Evolutionary conservation across 1,284 basidiomycete species (phyloP), one percentile per base, ranked within the genome.

Genomic region (Stereum hirsutum): DNA sequence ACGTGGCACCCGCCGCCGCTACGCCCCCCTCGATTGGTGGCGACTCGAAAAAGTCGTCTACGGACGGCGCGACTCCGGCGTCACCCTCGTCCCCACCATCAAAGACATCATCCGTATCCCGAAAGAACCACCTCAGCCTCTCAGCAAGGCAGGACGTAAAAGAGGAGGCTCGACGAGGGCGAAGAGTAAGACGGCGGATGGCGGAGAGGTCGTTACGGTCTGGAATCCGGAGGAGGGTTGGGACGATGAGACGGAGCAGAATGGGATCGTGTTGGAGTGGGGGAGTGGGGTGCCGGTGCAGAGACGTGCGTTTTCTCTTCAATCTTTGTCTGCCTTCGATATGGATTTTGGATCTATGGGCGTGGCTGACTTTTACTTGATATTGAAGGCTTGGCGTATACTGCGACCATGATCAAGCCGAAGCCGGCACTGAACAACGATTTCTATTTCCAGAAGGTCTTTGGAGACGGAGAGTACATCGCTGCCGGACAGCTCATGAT

Each of bases 401-500:
- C 87, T 10, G 65, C 75, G n/a, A 71, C 65, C 38, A 75, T 79
- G 68, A 66, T 88, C 17, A 56, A 72, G 1, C 78, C 78, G n/a
- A 68, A 66, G 42, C 64, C 74, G 14, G 71, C 78, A 3, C 74
- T 72, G 12, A 75, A 75, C 41, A 72, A 73, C 35, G 70, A 75
- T 19, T 99, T 94, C 76, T 69, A 68, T 23, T 99, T 93, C 59
- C 85, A 96, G 58, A 96, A 95, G 63, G 76, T 95, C n/a, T 96
- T 96, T 59, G 81, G 83, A n/a, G 92, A 97, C 51, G 85, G 80
- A 39, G 81, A 89, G 39, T 94, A 90, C 57, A 81, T 96, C 54
- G 94, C 94, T 0, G 84, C 90, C 14, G 96, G 96, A 0, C 77
- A 92, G 43, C 70, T 98, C 27, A 70, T 79, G 39, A 84, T 99